Percentiles rank a stretch among this genome's conserved stretches.
Evolutionary conservation across 768 basidiomycete species (phyloP).

Genomic region (Termitomyces sp.): DNA sequence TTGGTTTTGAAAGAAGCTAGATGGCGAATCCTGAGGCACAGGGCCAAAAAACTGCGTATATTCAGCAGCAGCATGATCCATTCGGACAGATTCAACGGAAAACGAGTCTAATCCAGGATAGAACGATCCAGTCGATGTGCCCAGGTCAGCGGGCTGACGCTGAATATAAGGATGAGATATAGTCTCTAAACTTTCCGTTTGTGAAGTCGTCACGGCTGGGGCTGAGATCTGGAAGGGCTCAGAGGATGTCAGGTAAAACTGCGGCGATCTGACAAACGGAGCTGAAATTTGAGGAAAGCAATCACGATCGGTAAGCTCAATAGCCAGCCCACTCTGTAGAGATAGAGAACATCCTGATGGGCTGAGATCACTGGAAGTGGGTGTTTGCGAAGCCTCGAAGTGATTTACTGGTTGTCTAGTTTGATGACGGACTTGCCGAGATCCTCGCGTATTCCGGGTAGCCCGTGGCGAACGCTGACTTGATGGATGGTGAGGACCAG

Average conservation of each 20-base stretch:
- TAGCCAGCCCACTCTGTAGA: neutral
- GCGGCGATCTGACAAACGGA: neutral
- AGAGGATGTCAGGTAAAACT: neutral
- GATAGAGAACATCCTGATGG: neutral
- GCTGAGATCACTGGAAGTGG: neutral
- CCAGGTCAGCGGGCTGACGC: neutral
- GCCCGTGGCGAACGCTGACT: neutral
- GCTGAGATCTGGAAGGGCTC: neutral
- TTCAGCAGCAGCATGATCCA: neutral
- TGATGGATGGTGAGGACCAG: neutral
- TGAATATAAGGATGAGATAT: neutral
- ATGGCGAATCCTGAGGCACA: neutral
- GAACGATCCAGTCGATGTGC: neutral
- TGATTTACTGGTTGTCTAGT: neutral
- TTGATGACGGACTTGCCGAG: neutral
- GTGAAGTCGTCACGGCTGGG: neutral
- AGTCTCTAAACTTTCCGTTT: neutral
- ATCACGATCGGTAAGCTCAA: neutral
- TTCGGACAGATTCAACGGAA: neutral
- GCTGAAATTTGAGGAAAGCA: neutral
- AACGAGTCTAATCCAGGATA: neutral
- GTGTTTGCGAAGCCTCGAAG: neutral
- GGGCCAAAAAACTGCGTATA: neutral
- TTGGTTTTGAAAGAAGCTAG: neutral
- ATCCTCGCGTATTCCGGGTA: neutral